Base-by-base conservation (phyloP, 768 basidiomycete species). In the Panellus pusillus region DNA sequence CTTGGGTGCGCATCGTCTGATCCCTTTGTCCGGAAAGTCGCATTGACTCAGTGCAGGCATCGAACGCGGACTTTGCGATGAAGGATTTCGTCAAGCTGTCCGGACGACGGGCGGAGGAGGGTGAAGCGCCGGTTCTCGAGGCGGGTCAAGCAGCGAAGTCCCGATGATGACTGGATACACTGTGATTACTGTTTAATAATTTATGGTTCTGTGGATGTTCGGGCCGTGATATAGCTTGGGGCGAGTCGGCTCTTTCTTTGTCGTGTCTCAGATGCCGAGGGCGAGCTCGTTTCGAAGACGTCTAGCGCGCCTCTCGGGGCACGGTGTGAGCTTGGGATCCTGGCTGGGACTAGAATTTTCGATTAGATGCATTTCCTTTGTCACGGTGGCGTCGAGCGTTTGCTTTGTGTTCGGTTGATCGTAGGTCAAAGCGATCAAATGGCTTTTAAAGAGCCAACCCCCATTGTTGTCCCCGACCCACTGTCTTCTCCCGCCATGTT, bases 61-160 rank as follows among this genome's bases (percentile, higher is more conserved):
- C 87, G 6, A 70, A 78, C 42, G 89, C 91, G 20, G 88, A 93
- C 69, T 78, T 80, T 64, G 74, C 82, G 28, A 87, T 93, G 91
- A 62, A 74, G 52, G 72, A 73, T 37, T 92, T 92, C 63, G 72
- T 74, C 13, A 92, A 92, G 68, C 64, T 80, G 18, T 80, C 83
- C 46, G 84, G 79, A 8, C 66, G 81, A 44, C 75, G 85, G 54
- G 63, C 74, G 45, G 84, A 86, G 47, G 87, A 86, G 68, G 72
- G 74, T 27, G 62, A 67, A 5, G 61, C 52, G 48, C 59, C 59
- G 18, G 20, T 37, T 35, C 8, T 35, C n/a, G 29, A 44, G 9
- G 11, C 47, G 4, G 24, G 40, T 37, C n/a, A 12, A 41, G 24
- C 42, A 44, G 24, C 17, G 13, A 57, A 57, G 27, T 43, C 3